Evolutionary conservation across 169 alveolate genomes (phyloP).

Genomic region (Cystoisospora suis): DNA sequence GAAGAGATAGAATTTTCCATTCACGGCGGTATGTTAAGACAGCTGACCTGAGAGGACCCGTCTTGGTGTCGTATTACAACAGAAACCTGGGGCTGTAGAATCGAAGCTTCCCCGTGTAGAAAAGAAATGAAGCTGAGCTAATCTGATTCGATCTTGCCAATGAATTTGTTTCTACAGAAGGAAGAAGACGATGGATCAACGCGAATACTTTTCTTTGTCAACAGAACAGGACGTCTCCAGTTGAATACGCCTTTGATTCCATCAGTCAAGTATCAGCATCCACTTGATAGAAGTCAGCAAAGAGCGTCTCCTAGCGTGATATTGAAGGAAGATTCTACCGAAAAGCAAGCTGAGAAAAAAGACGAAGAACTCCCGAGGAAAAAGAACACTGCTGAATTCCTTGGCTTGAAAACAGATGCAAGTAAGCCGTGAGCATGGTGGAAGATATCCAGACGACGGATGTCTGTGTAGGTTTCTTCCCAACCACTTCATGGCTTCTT

Average conservation of each 20-base stretch:
- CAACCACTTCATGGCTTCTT: too few relatives aligned
- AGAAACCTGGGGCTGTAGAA: too few relatives aligned
- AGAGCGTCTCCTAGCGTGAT: conserved; percentile 43
- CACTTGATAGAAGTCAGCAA: conserved; percentile 37
- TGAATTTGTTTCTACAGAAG: conserved; percentile 22
- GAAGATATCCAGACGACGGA: not conserved
- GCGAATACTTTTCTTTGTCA: conserved; percentile 57
- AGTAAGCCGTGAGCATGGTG: conserved; percentile 21
- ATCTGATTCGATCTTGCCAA: not conserved
- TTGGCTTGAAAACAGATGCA: conserved; percentile 62
- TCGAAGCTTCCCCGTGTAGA: too few relatives aligned
- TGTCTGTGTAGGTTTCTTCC: too few relatives aligned
- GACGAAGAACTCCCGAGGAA: conserved; percentile 40
- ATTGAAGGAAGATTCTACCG: not conserved
- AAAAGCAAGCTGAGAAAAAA: not conserved
- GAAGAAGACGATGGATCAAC: conserved; percentile 58
- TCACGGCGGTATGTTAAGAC: too few relatives aligned
- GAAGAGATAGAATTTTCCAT: too few relatives aligned
- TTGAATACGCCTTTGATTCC: conserved; percentile 59
- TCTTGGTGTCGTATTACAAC: too few relatives aligned
- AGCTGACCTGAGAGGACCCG: too few relatives aligned
- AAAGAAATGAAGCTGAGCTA: too few relatives aligned
- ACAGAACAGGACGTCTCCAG: conserved; percentile 62
- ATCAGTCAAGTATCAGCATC: conserved; percentile 42
- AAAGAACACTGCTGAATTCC: conserved; percentile 56